Evolutionary conservation across 2,329 filamentous ascomycete species (phyloP), one percentile per base, ranked within the genome.

Genomic region (Aspergillus versicolor): DNA sequence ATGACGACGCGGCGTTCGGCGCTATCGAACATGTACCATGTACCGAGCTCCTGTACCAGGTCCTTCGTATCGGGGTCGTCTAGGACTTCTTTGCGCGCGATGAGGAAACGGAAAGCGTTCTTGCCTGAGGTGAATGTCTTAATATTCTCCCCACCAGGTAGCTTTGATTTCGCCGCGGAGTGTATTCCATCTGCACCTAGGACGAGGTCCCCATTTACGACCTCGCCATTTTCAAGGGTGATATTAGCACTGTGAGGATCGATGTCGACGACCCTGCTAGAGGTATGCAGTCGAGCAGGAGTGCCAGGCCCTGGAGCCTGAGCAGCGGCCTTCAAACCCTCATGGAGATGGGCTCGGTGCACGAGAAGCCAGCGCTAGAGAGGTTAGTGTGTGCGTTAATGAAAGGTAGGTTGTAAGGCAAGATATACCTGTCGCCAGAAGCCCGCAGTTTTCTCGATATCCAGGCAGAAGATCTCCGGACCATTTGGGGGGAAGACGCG

Each of bases 101-200:
- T 75, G 5, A 85, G 66, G 67, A 85, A 86, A 7, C 84, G 76
- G 65, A 84, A 86, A 0, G 83, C 82, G 43, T 79, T 82, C 65
- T 84, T 84, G 3, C 83, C 83, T 3, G 78, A 80, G 2, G 75
- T 72, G 42, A 76, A 77, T 3, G 78, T 71, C 34, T 73, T 71
- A 17, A 76, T 61, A 4, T 70, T 65, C 34, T 54, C 53, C 2
- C 50, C 59, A 2, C 61, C 74, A 11, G 46, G 65, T 56, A 75
- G 54, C 59, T 65, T 56, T 52, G 68, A 63, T 64, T 64, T 60
- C 2, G 67, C 62, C 5, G 65, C 55, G 0, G 71, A 73, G 49
- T 78, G 73, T 4, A 84, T 81, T 0, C 83, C 83, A 59, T 85
- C 83, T 0, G 82, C 83, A 2, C 81, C 83, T 3, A 85, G 60